phyloP scores from a whole-genome alignment of 208 protist species.

The Leptomonas pyrrhocoris region DNA sequence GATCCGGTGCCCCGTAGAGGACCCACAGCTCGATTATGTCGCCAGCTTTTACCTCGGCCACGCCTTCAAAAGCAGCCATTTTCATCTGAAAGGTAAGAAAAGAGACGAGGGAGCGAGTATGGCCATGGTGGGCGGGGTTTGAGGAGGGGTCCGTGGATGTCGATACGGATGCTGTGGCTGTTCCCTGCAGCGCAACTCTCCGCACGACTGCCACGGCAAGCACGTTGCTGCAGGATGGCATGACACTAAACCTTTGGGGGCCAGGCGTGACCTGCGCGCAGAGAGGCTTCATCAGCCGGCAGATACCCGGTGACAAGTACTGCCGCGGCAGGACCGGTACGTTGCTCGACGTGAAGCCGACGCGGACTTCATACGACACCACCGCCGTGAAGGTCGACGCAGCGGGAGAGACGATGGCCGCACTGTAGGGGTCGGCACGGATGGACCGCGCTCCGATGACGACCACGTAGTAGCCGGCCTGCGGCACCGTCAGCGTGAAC shows the following conservation, averaged over 20 bases:
- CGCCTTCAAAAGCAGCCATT: constrained; percentile 51
- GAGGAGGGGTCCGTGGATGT: background rate
- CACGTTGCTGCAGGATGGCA: constrained; percentile 87
- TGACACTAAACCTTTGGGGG: constrained; percentile 56
- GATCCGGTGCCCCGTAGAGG: constrained; percentile 78
- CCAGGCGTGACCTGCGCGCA: constrained; percentile 52
- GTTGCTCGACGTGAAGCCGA: constrained; percentile 70
- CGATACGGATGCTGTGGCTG: constrained; percentile 2
- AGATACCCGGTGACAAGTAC: constrained; percentile 70
- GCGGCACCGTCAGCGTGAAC: constrained; percentile 83
- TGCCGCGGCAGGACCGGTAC: constrained; percentile 71
- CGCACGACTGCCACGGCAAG: constrained; percentile 66
- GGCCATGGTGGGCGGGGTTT: background rate
- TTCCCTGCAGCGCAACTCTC: background rate
- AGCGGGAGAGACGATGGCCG: constrained; percentile 32
- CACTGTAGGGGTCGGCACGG: constrained; percentile 70
- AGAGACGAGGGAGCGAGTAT: constrained; percentile 39
- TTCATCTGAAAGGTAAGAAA: constrained; percentile 63
- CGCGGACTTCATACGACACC: constrained; percentile 70
- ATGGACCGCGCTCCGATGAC: constrained; percentile 75
- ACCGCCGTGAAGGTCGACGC: constrained; percentile 59
- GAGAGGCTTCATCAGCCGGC: constrained; percentile 73
- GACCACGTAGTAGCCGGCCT: constrained; percentile 70
- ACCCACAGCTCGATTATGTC: constrained; percentile 77
- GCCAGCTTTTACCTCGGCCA: constrained; percentile 43